These are phyloP conservation scores for Malassezia obtusa DNA, from an alignment of 1,284 basidiomycete species.

Conservation along the genomic window DNA sequence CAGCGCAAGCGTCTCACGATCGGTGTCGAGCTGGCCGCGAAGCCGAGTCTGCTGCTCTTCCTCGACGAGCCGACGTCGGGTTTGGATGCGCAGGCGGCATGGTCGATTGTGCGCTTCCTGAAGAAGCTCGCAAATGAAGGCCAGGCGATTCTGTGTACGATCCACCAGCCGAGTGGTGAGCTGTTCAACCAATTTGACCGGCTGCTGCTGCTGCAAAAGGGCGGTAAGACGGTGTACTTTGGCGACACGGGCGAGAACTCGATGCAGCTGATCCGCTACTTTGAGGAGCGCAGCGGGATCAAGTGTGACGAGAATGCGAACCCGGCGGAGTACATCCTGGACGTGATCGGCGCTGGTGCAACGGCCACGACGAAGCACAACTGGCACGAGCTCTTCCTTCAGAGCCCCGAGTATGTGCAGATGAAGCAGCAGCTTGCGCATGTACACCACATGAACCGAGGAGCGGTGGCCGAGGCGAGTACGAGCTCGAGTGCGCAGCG, in stretches of 20 bases:
- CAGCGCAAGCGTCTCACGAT: constrained; percentile 39
- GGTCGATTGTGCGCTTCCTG: constrained; percentile 43
- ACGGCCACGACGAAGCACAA: constrained; percentile 33
- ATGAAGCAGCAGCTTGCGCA: constrained; percentile 19
- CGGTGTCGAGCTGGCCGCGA: constrained; percentile 37
- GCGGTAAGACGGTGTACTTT: constrained; percentile 50
- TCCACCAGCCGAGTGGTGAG: constrained; percentile 48
- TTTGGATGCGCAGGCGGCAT: constrained; percentile 25
- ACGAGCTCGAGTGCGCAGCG: constrained; percentile 13
- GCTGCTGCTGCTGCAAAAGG: constrained; percentile 32
- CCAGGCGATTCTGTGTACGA: constrained; percentile 48
- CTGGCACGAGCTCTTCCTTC: constrained; percentile 35
- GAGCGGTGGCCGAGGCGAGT: constrained; percentile 7
- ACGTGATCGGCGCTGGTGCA: constrained; percentile 39
- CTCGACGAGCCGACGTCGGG: constrained; percentile 42
- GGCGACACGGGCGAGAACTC: constrained; percentile 62
- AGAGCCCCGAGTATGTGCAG: constrained; percentile 20
- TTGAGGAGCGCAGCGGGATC: constrained; percentile 59
- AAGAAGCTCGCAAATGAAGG: constrained; percentile 45
- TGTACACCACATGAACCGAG: constrained; percentile 11
- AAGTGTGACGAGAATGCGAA: constrained; percentile 30
- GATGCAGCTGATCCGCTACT: constrained; percentile 59
- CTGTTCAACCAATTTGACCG: constrained; percentile 37
- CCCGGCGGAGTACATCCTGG: constrained; percentile 40
- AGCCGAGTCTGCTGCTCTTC: constrained; percentile 38